Evolutionary conservation across 768 basidiomycete species (phyloP).

Genomic region (Crassisporium funariophilum): DNA sequence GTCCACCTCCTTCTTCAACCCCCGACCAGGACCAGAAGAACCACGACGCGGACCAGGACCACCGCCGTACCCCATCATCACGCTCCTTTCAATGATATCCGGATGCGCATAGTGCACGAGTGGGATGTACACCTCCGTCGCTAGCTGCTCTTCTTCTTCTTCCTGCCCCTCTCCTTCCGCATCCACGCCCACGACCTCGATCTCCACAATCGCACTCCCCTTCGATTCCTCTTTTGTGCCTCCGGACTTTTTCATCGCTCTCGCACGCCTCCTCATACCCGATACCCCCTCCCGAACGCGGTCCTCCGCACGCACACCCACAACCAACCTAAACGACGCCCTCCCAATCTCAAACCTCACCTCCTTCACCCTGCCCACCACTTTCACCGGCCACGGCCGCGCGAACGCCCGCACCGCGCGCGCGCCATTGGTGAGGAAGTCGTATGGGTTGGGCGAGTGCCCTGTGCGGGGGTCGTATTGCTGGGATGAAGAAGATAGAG

Average conservation of each 20-base stretch:
- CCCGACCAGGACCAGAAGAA: constrained; percentile 3
- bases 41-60: too few relatives aligned
- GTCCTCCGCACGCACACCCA: constrained; percentile 66
- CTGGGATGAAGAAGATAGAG: too few relatives aligned
- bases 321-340: constrained; percentile 68
- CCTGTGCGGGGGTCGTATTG: constrained; percentile 6
- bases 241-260: constrained; percentile 41
- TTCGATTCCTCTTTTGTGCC: constrained; percentile 30
- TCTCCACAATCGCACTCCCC: constrained; percentile 19
- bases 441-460: constrained; percentile 52
- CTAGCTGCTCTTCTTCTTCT: constrained; percentile 40
- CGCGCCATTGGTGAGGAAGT: constrained; percentile 83
- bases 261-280: constrained; percentile 11
- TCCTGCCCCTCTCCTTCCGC: constrained; percentile 31
- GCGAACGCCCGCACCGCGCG: constrained; percentile 84
- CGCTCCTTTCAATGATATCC: constrained; percentile 26
- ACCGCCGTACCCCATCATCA: constrained; percentile 1
- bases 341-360: constrained; percentile 77
- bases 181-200: constrained; percentile 41
- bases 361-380: constrained; percentile 66
- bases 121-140: constrained; percentile 93
- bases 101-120: constrained; percentile 80
- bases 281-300: constrained; percentile 20
- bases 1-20: constrained; percentile 10
- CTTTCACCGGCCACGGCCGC: constrained; percentile 78